These are phyloP conservation scores for Zymoseptoria crescenta DNA, from an alignment of 2,329 filamentous ascomycete species.

Conservation along the genomic window DNA sequence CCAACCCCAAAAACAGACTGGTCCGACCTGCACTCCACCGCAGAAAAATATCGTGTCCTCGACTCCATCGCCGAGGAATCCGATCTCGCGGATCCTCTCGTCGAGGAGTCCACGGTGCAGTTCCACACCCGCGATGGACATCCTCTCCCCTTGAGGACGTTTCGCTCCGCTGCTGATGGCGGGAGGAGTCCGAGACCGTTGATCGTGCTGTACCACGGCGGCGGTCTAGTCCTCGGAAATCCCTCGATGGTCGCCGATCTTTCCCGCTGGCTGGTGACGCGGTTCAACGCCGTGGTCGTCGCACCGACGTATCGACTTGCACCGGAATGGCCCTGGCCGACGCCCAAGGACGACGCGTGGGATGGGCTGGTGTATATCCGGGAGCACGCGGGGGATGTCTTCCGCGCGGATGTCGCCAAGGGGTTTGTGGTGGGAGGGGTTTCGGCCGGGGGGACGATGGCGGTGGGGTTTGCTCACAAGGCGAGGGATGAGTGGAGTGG, in stretches of 20 bases:
- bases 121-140: conserved; percentile 9
- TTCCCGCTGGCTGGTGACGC: conserved; percentile 9
- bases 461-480: conserved; percentile 32
- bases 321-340: conserved; percentile 40
- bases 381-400: conserved; percentile 29
- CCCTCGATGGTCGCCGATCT: conserved; percentile 11
- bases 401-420: conserved; percentile 26
- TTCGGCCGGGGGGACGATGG: conserved; percentile 37
- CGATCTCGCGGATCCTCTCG: conserved; percentile 11
- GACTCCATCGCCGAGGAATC: conserved; percentile 12
- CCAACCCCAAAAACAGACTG: conserved; percentile 12
- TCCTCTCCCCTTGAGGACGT: conserved; percentile 8
- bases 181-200: conserved; percentile 9
- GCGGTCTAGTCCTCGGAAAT: conserved; percentile 14
- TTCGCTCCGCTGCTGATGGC: neutral
- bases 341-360: conserved; percentile 36
- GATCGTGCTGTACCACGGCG: conserved; percentile 20
- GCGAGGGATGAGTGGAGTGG: conserved; percentile 26
- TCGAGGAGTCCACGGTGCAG: conserved; percentile 3
- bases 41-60: conserved; percentile 8
- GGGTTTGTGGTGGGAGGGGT: conserved; percentile 43
- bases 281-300: conserved; percentile 6
- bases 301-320: conserved; percentile 34
- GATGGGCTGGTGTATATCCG: conserved; percentile 39
- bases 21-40: conserved; percentile 3